phyloP scores from a whole-genome alignment of 1,139 yeast genomes.

The Candida albicans region DNA sequence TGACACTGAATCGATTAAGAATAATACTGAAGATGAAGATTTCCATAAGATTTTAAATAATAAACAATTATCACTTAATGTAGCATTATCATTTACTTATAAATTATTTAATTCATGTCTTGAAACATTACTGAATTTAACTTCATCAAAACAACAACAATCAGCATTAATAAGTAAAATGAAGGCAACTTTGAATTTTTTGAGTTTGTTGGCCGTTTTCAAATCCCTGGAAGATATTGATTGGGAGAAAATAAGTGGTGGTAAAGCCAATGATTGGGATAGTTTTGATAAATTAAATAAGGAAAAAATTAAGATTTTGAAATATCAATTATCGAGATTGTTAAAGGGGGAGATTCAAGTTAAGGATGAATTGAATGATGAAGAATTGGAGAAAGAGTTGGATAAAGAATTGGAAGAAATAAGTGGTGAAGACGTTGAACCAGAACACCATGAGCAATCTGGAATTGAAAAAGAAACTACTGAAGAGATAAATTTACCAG shows the following conservation, averaged over 20 bases:
- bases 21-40: constrained; percentile 31
- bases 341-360: constrained; percentile 39
- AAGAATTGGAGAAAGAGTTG: constrained; percentile 30
- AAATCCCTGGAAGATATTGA: constrained; percentile 27
- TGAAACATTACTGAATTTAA: constrained; percentile 26
- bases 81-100: constrained; percentile 62
- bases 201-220: constrained; percentile 32
- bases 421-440: constrained; percentile 7
- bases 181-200: constrained; percentile 39
- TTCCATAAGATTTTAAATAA: constrained; percentile 50
- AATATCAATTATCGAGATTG: constrained; percentile 40
- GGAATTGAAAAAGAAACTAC: constrained; percentile 6
- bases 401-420: constrained; percentile 26
- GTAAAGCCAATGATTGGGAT: constrained; percentile 26
- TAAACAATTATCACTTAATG: constrained; percentile 55
- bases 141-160: constrained; percentile 23
- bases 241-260: constrained; percentile 33
- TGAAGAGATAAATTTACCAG: constrained; percentile 14
- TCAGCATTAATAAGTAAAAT: constrained; percentile 29
- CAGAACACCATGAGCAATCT: constrained; percentile 1
- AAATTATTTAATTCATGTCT: constrained; percentile 56
- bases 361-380: constrained; percentile 26
- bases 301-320: constrained; percentile 38
- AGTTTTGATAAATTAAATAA: constrained; percentile 31
- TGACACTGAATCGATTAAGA: constrained; percentile 57